Evolutionary conservation across 176 grass and related monocot species (phyloP).

Genomic region (Avena atlantica): DNA sequence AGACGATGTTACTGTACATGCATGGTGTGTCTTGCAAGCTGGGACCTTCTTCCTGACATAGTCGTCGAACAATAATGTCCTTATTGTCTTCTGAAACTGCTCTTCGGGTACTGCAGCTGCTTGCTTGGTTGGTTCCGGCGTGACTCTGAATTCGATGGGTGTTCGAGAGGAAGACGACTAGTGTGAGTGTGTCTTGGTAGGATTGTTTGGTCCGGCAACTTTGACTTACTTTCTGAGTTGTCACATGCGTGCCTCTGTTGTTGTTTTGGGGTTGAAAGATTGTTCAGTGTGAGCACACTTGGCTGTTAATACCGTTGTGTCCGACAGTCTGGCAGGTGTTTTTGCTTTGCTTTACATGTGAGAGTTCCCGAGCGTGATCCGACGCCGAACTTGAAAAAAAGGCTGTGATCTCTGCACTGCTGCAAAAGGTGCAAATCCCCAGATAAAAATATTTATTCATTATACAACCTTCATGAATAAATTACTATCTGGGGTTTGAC

Average conservation of each 20-base stretch:
- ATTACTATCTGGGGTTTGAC: neutral
- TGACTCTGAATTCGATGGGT: neutral
- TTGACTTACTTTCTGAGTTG: neutral
- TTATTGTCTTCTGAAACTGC: conserved; percentile 28
- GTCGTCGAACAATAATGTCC: conserved; percentile 42
- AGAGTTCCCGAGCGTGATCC: too few species aligned
- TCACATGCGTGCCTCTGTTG: neutral
- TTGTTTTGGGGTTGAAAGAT: neutral
- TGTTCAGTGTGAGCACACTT: neutral
- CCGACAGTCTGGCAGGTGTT: neutral
- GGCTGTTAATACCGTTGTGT: neutral
- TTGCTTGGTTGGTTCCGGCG: neutral
- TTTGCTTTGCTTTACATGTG: too few species aligned
- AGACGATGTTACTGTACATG: too few species aligned
- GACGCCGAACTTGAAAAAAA: too few species aligned
- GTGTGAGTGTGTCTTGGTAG: neutral
- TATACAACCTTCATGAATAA: neutral
- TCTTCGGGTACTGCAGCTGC: neutral
- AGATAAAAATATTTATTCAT: too few species aligned
- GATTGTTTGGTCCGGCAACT: neutral
- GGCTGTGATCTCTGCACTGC: too few species aligned
- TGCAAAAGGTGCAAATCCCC: too few species aligned
- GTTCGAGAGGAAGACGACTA: neutral
- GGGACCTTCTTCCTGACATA: conserved; percentile 19
- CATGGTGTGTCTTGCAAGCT: too few species aligned